Conservation (phyloP, 1,284 basidiomycete genomes). For the Cutaneotrichosporon cavernicola region DNA sequence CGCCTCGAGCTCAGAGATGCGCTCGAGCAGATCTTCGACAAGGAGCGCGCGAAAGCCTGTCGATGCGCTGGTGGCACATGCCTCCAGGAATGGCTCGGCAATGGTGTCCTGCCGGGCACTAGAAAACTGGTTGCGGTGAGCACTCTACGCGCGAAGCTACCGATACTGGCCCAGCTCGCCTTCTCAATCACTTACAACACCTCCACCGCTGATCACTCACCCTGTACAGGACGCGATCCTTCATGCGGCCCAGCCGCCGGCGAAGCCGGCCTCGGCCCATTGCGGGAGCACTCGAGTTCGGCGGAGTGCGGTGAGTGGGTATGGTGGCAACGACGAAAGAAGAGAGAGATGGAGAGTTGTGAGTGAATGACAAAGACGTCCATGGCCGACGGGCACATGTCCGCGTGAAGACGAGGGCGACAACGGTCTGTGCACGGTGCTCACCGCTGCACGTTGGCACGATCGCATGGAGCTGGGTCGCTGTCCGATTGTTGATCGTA, state of each 20-base stretch:
- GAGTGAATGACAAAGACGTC: slow-evolving; percentile 3
- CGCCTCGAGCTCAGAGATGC: slow-evolving; percentile 12
- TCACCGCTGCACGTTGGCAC: background rate
- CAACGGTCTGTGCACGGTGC: background rate
- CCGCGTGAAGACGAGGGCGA: background rate
- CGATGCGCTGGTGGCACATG: background rate
- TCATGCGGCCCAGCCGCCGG: background rate
- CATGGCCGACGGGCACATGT: background rate
- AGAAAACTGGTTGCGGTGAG: background rate
- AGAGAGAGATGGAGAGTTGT: background rate
- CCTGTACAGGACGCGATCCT: background rate
- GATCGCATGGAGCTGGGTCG: background rate
- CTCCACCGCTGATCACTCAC: background rate
- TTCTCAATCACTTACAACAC: background rate
- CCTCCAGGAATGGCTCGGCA: background rate
- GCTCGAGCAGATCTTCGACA: slow-evolving; percentile 11
- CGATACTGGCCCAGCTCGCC: background rate
- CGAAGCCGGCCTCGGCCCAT: background rate
- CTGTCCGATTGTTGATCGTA: background rate
- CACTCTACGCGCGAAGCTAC: background rate
- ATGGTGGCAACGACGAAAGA: background rate
- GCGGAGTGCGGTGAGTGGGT: background rate
- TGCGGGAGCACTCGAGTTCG: background rate
- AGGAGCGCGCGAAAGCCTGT: background rate
- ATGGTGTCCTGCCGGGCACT: background rate